These are phyloP conservation scores for Claviceps maximensis DNA, from an alignment of 2,329 filamentous ascomycete species.

Conservation along the genomic window DNA sequence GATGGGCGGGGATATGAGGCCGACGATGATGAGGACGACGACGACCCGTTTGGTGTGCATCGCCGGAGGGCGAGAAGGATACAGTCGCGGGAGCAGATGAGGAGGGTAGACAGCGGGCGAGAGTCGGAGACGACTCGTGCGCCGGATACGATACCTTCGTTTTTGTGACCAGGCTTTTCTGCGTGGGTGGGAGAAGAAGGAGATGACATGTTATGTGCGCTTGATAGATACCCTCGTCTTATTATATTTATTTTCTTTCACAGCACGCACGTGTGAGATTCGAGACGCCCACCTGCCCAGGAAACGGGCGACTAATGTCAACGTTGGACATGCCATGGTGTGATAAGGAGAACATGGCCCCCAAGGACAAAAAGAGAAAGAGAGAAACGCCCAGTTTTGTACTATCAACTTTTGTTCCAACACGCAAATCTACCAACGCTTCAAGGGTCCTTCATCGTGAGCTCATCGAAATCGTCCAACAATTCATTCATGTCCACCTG, in stretches of 20 bases:
- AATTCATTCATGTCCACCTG: conserved; percentile 68
- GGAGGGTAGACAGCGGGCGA: not conserved
- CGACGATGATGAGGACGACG: conserved; percentile 15
- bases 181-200: not conserved
- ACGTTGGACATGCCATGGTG: too few relatives aligned
- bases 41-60: conserved; percentile 23
- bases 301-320: too few relatives aligned
- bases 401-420: too few relatives aligned
- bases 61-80: conserved; percentile 17
- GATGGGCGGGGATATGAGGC: too few relatives aligned
- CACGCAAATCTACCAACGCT: not conserved
- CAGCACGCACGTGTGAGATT: too few relatives aligned
- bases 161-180: conserved; percentile 18
- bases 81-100: conserved; percentile 17
- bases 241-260: too few relatives aligned
- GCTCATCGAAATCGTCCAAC: conserved; percentile 85
- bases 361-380: not conserved
- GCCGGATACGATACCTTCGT: conserved; percentile 24
- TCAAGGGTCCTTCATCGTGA: conserved; percentile 31
- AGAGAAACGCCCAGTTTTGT: not conserved
- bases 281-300: not conserved
- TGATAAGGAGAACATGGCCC: too few relatives aligned
- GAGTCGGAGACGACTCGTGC: not conserved
- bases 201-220: too few relatives aligned
- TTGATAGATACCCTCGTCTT: too few relatives aligned